These are phyloP conservation scores for Inonotus hispidus DNA, from an alignment of 1,284 basidiomycete genomes.

Conservation along the genomic window DNA sequence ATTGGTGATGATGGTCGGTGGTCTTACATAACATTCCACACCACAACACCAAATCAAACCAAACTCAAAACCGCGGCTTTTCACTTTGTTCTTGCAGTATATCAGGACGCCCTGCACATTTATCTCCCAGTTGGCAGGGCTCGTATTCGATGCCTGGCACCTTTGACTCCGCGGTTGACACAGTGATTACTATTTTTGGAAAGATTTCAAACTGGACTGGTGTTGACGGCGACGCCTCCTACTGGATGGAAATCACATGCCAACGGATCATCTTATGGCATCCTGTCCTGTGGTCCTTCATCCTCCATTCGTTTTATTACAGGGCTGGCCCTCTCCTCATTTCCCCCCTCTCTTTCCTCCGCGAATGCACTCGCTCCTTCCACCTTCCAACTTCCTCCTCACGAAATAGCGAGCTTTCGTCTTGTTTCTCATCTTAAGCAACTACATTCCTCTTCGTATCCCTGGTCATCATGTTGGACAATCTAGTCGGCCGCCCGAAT, in stretches of 20 bases:
- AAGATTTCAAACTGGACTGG: not conserved
- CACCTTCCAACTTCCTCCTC: not conserved
- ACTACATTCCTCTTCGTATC: not conserved
- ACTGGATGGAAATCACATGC: constrained; percentile 4
- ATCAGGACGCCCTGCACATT: too few species aligned
- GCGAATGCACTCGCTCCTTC: not conserved
- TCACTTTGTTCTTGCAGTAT: too few species aligned
- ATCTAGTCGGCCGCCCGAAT: constrained; percentile 73
- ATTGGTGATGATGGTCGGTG: too few species aligned
- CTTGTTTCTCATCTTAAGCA: not conserved
- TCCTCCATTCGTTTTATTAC: not conserved
- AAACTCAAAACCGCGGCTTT: too few species aligned
- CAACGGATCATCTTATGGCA: not conserved
- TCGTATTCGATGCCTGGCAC: too few species aligned
- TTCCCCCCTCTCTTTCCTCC: not conserved
- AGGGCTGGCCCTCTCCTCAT: not conserved
- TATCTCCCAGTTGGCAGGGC: too few species aligned
- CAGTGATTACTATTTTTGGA: not conserved
- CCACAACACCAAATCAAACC: too few species aligned
- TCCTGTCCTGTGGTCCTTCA: not conserved
- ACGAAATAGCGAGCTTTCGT: not conserved
- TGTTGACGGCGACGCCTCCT: not conserved
- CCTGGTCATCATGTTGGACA: constrained; percentile 65
- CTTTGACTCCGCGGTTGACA: too few species aligned
- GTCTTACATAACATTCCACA: too few species aligned